Conservation (phyloP, 225 moss, liverwort and hornwort genomes). For the Pseudoscleropodium purum region DNA sequence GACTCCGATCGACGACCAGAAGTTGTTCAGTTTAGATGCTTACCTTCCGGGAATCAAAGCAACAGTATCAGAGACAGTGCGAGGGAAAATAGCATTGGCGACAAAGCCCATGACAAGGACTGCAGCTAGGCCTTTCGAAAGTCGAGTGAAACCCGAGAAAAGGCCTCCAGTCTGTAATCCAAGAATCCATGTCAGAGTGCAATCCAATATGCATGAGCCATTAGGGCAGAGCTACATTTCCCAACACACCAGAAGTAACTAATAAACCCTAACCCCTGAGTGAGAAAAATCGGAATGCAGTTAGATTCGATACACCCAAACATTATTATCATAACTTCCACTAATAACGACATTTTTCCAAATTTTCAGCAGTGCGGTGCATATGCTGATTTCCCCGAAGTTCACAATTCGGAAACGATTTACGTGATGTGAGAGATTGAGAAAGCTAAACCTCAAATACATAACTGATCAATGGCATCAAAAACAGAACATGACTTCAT, state of each 20-base stretch:
- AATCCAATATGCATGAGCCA: background rate
- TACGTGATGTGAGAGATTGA: background rate
- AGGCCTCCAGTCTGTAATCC: slow-evolving; percentile 23
- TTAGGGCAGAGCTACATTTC: background rate
- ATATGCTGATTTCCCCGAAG: background rate
- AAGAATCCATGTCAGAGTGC: background rate
- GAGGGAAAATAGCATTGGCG: slow-evolving; percentile 31
- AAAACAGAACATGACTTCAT: background rate
- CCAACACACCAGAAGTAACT: background rate
- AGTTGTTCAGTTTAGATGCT: background rate
- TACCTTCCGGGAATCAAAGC: slow-evolving; percentile 76
- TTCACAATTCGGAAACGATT: background rate
- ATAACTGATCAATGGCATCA: background rate
- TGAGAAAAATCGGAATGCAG: background rate
- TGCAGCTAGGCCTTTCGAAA: slow-evolving; percentile 68
- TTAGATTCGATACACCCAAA: background rate
- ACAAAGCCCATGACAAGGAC: slow-evolving; percentile 55
- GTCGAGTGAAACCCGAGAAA: slow-evolving; percentile 48
- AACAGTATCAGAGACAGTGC: slow-evolving; percentile 31
- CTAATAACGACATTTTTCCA: background rate
- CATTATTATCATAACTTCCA: background rate
- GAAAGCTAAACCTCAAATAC: background rate
- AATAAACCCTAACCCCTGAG: background rate
- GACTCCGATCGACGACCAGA: background rate
- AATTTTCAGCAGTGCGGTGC: background rate